Conservation (phyloP, 768 basidiomycete species). For the Russula earlei region DNA sequence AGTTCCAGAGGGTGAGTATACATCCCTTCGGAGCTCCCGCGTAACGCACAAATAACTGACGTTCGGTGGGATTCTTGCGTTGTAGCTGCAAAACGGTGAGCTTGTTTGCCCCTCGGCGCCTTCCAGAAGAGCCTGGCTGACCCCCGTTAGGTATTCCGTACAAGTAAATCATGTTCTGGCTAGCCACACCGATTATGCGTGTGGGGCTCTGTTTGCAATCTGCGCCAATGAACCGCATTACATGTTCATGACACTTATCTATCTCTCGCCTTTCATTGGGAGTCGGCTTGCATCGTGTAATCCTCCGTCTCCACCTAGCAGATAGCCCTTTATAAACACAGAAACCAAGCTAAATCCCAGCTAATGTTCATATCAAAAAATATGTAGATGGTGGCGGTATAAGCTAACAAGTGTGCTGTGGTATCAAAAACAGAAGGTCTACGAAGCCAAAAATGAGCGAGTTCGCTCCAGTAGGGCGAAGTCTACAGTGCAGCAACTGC, state of each 20-base stretch:
- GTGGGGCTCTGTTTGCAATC: background rate
- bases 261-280: background rate
- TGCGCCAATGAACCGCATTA: background rate
- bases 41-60: conserved; percentile 4
- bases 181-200: background rate
- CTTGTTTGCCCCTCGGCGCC: background rate
- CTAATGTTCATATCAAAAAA: conserved; percentile 2
- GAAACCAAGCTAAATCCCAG: background rate
- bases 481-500: conserved; percentile 1
- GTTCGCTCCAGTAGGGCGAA: background rate
- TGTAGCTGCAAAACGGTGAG: conserved; percentile 41
- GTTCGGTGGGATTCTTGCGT: conserved; percentile 1
- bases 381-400: conserved; percentile 10
- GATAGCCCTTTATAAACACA: background rate
- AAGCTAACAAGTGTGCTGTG: conserved; percentile 5
- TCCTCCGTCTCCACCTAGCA: background rate
- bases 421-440: conserved; percentile 12
- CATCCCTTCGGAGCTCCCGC: background rate
- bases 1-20: conserved; percentile 75
- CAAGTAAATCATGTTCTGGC: background rate
- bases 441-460: background rate
- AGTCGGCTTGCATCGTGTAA: background rate
- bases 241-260: background rate
- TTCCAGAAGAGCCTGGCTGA: background rate
- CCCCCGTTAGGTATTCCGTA: conserved; percentile 17